phyloP scores from a whole-genome alignment of 2,329 filamentous ascomycete species.

The Graphiopsis chlorocephala region DNA sequence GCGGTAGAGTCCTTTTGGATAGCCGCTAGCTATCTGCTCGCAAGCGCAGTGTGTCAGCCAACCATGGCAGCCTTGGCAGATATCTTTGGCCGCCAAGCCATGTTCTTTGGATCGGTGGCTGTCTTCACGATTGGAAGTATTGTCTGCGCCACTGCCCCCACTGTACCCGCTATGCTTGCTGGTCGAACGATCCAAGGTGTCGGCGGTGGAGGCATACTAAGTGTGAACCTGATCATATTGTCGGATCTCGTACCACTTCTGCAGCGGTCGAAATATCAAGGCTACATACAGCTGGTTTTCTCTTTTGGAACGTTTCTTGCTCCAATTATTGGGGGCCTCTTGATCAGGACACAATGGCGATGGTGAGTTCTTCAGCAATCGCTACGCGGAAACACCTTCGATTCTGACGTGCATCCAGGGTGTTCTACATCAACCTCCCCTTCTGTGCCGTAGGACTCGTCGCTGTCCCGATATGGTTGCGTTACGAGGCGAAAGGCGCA shows the following conservation, averaged over 20 bases:
- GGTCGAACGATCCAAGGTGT: slow-evolving; percentile 48
- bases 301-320: slow-evolving; percentile 35
- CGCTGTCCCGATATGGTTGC: slow-evolving; percentile 46
- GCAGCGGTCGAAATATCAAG: slow-evolving; percentile 24
- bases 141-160: slow-evolving; percentile 41
- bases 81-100: slow-evolving; percentile 49
- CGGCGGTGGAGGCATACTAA: slow-evolving; percentile 46
- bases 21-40: slow-evolving; percentile 49
- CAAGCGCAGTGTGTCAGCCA: slow-evolving; percentile 44
- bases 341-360: slow-evolving; percentile 26
- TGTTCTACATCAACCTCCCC: slow-evolving; percentile 41
- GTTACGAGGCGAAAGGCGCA: slow-evolving; percentile 43
- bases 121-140: slow-evolving; percentile 50
- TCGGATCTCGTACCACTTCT: slow-evolving; percentile 38
- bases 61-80: slow-evolving; percentile 44
- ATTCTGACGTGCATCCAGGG: slow-evolving; percentile 8
- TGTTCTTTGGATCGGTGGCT: slow-evolving; percentile 43
- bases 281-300: slow-evolving; percentile 28
- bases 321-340: slow-evolving; percentile 34
- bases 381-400: background rate
- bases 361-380: slow-evolving; percentile 25
- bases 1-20: slow-evolving; percentile 49
- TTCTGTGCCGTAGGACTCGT: slow-evolving; percentile 34
- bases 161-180: slow-evolving; percentile 38
- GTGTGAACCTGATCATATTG: slow-evolving; percentile 43